Percentiles rank a stretch among this genome's conserved stretches.
Evolutionary conservation across 768 basidiomycete species (phyloP).

Genomic region (Phanerochaete sordida): DNA sequence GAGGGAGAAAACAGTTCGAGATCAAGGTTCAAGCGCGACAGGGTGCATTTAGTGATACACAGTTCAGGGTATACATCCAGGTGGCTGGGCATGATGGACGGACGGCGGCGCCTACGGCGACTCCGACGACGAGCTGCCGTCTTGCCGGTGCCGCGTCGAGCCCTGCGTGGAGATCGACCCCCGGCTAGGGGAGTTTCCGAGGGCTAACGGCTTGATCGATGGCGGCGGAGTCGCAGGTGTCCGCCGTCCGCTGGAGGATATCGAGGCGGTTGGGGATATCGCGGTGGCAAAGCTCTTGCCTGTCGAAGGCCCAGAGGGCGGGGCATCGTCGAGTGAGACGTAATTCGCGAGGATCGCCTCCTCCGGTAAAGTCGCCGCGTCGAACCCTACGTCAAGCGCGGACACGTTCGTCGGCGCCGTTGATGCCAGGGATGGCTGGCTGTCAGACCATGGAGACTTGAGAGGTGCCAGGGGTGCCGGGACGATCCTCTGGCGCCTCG

Average conservation of each 20-base stretch:
- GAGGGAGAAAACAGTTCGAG: not conserved
- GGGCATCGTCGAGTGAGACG: constrained; percentile 10
- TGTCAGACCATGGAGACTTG: constrained; percentile 15
- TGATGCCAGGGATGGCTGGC: constrained; percentile 1
- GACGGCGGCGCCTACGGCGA: not conserved
- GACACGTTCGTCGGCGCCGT: not conserved
- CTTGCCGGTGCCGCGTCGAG: not conserved
- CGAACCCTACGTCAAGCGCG: not conserved
- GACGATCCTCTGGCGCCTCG: not conserved
- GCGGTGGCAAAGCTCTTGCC: not conserved
- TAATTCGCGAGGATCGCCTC: not conserved
- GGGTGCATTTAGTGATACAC: constrained; percentile 10
- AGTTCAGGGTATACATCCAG: constrained; percentile 5
- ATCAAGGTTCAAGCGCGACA: constrained; percentile 4
- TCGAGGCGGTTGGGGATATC: constrained; percentile 6
- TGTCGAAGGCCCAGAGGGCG: constrained; percentile 10
- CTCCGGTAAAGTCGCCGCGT: not conserved
- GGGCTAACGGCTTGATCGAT: not conserved
- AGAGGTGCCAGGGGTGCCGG: constrained; percentile 8
- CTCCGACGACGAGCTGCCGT: constrained; percentile 6
- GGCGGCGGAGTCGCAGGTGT: constrained; percentile 6
- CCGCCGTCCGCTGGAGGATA: not conserved
- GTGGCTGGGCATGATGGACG: not conserved
- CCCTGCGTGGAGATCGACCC: not conserved
- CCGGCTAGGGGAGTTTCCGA: not conserved